Evolutionary conservation across 2,329 filamentous ascomycete genomes (phyloP).

Genomic region (Ceratocystis diversiconidia): DNA sequence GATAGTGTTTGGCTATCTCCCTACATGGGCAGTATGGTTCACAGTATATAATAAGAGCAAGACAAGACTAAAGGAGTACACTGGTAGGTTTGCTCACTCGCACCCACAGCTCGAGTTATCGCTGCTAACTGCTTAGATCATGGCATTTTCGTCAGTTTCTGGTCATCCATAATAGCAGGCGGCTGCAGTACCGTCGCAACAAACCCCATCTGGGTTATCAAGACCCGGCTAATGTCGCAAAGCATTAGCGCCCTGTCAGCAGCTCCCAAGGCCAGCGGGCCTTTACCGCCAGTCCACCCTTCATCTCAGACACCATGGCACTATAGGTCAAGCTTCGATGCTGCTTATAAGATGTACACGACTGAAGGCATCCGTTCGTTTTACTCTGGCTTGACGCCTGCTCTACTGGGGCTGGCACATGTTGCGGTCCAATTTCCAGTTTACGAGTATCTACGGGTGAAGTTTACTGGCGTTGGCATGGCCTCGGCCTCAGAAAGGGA

Average conservation of each 20-base stretch:
- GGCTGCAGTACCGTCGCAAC: slow-evolving; percentile 87
- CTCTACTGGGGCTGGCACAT: slow-evolving; percentile 79
- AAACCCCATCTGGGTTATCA: slow-evolving; percentile 99
- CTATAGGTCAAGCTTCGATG: slow-evolving; percentile 79
- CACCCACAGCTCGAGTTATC: background rate
- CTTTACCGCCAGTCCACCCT: slow-evolving; percentile 38
- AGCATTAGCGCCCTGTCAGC: slow-evolving; percentile 32
- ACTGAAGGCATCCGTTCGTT: slow-evolving; percentile 81
- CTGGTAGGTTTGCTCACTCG: slow-evolving; percentile 35
- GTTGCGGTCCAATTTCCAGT: slow-evolving; percentile 95
- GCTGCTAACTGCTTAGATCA: slow-evolving; percentile 16
- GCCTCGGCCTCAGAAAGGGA: slow-evolving; percentile 45
- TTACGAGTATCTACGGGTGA: slow-evolving; percentile 84
- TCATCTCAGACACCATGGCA: slow-evolving; percentile 64
- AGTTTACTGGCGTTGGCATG: slow-evolving; percentile 81
- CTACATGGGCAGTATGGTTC: slow-evolving; percentile 97
- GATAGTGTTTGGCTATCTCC: slow-evolving; percentile 88
- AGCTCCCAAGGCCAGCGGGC: slow-evolving; percentile 24
- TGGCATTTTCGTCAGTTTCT: slow-evolving; percentile 53
- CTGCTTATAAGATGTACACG: slow-evolving; percentile 88
- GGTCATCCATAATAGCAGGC: slow-evolving; percentile 80
- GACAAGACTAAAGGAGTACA: slow-evolving; percentile 51
- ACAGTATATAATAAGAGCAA: slow-evolving; percentile 90
- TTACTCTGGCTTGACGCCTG: slow-evolving; percentile 87
- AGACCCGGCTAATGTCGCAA: slow-evolving; percentile 95